These are phyloP conservation scores for Pueraria montana DNA, from an alignment of 306 rosid species.

Conservation along the genomic window DNA sequence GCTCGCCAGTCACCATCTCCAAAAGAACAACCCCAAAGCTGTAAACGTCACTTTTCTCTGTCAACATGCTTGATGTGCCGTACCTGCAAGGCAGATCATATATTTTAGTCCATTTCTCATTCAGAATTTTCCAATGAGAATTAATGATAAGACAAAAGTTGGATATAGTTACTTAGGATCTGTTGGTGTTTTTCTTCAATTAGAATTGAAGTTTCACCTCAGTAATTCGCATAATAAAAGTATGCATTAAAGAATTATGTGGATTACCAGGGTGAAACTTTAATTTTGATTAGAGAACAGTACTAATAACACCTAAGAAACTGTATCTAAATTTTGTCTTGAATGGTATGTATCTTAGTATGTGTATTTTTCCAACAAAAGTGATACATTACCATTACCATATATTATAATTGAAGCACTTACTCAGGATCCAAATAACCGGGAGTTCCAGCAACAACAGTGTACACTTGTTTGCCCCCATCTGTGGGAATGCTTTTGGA, in stretches of 20 bases:
- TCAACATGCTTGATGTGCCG: constrained; percentile 50
- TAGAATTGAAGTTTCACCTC: no score
- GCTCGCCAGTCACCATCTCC: constrained; percentile 60
- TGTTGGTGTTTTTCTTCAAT: no score
- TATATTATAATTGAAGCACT: constrained; percentile 36
- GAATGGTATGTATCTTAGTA: neutral
- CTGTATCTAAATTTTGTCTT: no score
- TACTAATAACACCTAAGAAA: no score
- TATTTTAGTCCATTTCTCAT: neutral
- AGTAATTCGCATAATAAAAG: no score
- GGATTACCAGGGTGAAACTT: no score
- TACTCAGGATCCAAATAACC: constrained; percentile 63
- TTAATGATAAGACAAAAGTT: no score
- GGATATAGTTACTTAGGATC: no score
- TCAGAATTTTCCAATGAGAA: neutral
- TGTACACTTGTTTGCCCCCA: constrained; percentile 43
- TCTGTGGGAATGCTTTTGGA: constrained; percentile 52
- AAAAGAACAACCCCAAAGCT: constrained; percentile 69
- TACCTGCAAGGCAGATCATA: constrained; percentile 50
- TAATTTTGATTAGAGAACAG: no score
- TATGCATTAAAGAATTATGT: no score
- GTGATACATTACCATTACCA: neutral
- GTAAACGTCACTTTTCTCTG: constrained; percentile 67
- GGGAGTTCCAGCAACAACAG: constrained; percentile 57
- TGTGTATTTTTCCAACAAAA: neutral